A percentile compares a stretch with the other conserved stretches of the same genome.
phyloP scores from a whole-genome alignment of 495 filamentous ascomycete genomes.

The Penicillium parvum region DNA sequence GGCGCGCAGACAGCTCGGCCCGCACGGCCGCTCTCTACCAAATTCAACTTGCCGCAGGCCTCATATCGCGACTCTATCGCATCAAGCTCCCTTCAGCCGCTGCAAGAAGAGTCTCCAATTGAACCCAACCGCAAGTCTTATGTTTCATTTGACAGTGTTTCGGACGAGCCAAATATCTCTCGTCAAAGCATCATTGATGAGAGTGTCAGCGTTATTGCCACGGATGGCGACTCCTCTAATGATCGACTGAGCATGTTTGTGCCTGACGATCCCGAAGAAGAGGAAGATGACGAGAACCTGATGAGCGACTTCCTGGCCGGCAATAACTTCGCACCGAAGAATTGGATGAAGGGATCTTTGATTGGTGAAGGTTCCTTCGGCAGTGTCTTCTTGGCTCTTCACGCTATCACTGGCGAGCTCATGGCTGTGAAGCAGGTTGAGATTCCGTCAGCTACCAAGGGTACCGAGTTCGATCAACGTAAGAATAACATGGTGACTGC shows the following conservation, averaged over 20 bases:
- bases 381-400: slow-evolving; percentile 93
- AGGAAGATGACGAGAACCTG: slow-evolving; percentile 66
- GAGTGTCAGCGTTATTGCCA: slow-evolving; percentile 63
- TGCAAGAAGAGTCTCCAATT: slow-evolving; percentile 87
- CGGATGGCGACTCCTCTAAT: slow-evolving; percentile 61
- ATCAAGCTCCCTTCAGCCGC: slow-evolving; percentile 78
- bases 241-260: slow-evolving; percentile 59
- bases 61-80: slow-evolving; percentile 81
- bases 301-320: slow-evolving; percentile 75
- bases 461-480: slow-evolving; percentile 74
- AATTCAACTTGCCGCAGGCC: slow-evolving; percentile 52
- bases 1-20: slow-evolving; percentile 37
- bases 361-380: slow-evolving; percentile 98
- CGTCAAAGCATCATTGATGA: slow-evolving; percentile 82
- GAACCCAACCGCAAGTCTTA: slow-evolving; percentile 94
- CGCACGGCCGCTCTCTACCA: slow-evolving; percentile 58
- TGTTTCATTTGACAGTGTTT: slow-evolving; percentile 87
- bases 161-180: slow-evolving; percentile 67
- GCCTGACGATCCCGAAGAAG: slow-evolving; percentile 55
- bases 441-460: slow-evolving; percentile 74
- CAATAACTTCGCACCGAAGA: slow-evolving; percentile 89
- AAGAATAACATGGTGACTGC: slow-evolving; percentile 98
- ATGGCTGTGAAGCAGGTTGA: slow-evolving; percentile 99
- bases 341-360: slow-evolving; percentile 98
- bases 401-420: slow-evolving; percentile 93